Conservation (phyloP, 192 early-diverging fungal species). For the Coemansia sp. region DNA sequence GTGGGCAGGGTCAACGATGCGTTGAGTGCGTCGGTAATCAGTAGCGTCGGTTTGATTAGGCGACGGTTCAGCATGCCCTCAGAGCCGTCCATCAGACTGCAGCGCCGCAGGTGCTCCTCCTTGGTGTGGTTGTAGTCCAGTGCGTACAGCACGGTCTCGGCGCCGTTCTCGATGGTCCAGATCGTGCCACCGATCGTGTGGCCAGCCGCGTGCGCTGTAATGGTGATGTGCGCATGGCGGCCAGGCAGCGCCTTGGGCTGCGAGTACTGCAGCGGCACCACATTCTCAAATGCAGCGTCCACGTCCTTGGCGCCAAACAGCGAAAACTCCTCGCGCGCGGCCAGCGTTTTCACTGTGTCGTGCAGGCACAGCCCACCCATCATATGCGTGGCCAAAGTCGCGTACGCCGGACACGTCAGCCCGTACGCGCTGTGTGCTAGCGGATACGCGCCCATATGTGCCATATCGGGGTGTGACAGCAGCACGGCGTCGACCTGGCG, state of each 20-base stretch:
- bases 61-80: slow-evolving; percentile 62
- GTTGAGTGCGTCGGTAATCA: slow-evolving; percentile 92
- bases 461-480: slow-evolving; percentile 82
- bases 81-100: slow-evolving; percentile 37
- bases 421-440: slow-evolving; percentile 75
- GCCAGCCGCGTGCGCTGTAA: slow-evolving; percentile 89
- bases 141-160: slow-evolving; percentile 91
- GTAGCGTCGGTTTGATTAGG: slow-evolving; percentile 74
- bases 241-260: slow-evolving; percentile 75
- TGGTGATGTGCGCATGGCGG: slow-evolving; percentile 68
- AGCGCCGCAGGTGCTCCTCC: slow-evolving; percentile 63
- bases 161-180: slow-evolving; percentile 94
- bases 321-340: slow-evolving; percentile 65
- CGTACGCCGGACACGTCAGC: slow-evolving; percentile 81
- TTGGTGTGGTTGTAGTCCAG: slow-evolving; percentile 94
- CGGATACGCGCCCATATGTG: slow-evolving; percentile 81
- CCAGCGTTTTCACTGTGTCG: slow-evolving; percentile 72
- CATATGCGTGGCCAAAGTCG: slow-evolving; percentile 86
- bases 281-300: slow-evolving; percentile 77
- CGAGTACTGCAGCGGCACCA: slow-evolving; percentile 78
- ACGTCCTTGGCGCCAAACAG: slow-evolving; percentile 77
- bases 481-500: slow-evolving; percentile 86
- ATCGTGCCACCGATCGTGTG: slow-evolving; percentile 95
- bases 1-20: slow-evolving; percentile 61
- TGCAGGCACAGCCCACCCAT: slow-evolving; percentile 83